phyloP scores from a whole-genome alignment of 116 monocot species.

The Posidonia oceanica region DNA sequence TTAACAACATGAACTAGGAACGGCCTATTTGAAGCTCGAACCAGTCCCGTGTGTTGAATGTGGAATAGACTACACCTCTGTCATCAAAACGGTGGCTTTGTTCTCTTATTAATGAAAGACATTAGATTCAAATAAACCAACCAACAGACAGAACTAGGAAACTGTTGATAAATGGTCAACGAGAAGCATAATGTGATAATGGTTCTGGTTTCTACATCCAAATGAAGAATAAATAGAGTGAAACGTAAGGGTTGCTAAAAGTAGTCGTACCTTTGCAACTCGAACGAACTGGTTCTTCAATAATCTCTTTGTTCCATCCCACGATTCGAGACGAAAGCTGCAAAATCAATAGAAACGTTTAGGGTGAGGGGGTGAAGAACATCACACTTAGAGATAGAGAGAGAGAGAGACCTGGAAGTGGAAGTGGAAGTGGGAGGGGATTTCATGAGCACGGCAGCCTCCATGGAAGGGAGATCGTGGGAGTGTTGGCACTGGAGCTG shows the following conservation, averaged over 20 bases:
- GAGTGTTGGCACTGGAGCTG: no score
- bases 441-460: background rate
- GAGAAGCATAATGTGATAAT: no score
- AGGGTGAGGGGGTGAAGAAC: background rate
- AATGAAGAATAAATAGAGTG: background rate
- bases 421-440: background rate
- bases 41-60: background rate
- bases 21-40: background rate
- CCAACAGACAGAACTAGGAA: no score
- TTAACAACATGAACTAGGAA: conserved; percentile 1
- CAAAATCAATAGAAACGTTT: background rate
- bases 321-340: background rate
- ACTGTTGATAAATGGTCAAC: no score
- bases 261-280: conserved; percentile 5
- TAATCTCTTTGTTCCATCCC: background rate
- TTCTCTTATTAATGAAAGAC: background rate
- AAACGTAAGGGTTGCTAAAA: background rate
- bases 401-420: background rate
- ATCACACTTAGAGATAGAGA: background rate
- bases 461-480: no score
- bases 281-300: background rate
- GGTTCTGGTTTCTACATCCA: background rate
- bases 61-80: background rate
- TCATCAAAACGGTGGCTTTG: background rate
- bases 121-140: background rate